phyloP scores from a whole-genome alignment of 2,329 filamentous ascomycete species.

The Aureobasidium namibiae region DNA sequence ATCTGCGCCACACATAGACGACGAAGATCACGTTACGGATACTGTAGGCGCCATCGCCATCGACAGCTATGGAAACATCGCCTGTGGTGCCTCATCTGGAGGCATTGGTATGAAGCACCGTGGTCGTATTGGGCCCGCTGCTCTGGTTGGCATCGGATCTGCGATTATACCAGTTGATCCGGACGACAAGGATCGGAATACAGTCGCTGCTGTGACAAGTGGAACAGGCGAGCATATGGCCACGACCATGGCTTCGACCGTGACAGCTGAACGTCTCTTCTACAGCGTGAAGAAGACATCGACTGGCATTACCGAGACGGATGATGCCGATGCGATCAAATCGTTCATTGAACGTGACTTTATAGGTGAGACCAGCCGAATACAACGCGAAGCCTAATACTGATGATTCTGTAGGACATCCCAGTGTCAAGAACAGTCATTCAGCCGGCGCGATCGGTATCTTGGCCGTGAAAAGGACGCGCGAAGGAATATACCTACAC shows the following conservation, averaged over 20 bases:
- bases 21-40: slow-evolving; percentile 66
- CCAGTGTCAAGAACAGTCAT: slow-evolving; percentile 70
- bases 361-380: slow-evolving; percentile 49
- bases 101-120: slow-evolving; percentile 98
- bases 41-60: slow-evolving; percentile 95
- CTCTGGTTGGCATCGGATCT: slow-evolving; percentile 83
- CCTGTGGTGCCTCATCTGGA: slow-evolving; percentile 90
- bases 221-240: slow-evolving; percentile 98
- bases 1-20: not conserved
- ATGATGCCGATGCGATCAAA: slow-evolving; percentile 63
- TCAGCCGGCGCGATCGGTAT: slow-evolving; percentile 86
- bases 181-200: slow-evolving; percentile 58
- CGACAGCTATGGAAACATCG: slow-evolving; percentile 76
- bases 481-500: slow-evolving; percentile 69
- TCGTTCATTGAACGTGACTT: slow-evolving; percentile 83
- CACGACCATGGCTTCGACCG: slow-evolving; percentile 81
- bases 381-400: not conserved
- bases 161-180: slow-evolving; percentile 73
- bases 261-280: slow-evolving; percentile 79
- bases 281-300: slow-evolving; percentile 53
- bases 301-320: slow-evolving; percentile 34
- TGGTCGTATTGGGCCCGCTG: slow-evolving; percentile 84
- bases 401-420: slow-evolving; percentile 47
- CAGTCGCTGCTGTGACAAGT: slow-evolving; percentile 79
- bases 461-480: slow-evolving; percentile 78